phyloP scores from a whole-genome alignment of 208 protist species.

The Acanthamoeba divionensis region DNA sequence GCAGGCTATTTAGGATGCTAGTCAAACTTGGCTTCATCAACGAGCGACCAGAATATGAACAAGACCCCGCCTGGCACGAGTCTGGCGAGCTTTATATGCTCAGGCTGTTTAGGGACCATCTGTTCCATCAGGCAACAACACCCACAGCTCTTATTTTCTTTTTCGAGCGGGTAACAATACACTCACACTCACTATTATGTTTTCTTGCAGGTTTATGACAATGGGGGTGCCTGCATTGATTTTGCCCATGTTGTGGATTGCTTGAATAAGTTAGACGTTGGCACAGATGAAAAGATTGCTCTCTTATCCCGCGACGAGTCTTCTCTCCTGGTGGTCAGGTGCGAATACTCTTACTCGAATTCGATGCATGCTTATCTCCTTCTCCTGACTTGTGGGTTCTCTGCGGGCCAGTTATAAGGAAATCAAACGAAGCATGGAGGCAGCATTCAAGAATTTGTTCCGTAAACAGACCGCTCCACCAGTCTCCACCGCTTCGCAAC shows the following conservation, averaged over 20 bases:
- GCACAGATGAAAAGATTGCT: constrained; percentile 89
- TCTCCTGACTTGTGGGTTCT: too few relatives aligned
- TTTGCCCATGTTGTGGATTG: constrained; percentile 93
- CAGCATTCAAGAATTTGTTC: too few relatives aligned
- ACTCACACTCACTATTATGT: constrained; percentile 3
- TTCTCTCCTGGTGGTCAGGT: constrained; percentile 86
- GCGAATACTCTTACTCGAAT: too few relatives aligned
- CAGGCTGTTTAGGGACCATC: constrained; percentile 93
- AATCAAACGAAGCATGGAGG: too few relatives aligned
- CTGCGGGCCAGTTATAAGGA: too few relatives aligned
- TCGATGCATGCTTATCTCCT: too few relatives aligned
- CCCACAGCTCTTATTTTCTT: neutral
- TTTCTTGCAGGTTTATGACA: constrained; percentile 79
- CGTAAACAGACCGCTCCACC: too few relatives aligned
- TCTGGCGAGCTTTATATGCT: constrained; percentile 75
- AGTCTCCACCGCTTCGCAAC: too few relatives aligned
- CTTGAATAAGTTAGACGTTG: constrained; percentile 95
- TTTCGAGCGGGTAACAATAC: neutral
- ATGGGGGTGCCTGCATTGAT: constrained; percentile 87
- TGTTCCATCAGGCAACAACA: constrained; percentile 90
- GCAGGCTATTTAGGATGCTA: constrained; percentile 91
- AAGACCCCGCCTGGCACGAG: neutral
- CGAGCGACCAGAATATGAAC: constrained; percentile 74
- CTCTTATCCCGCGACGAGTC: constrained; percentile 89
- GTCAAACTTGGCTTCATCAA: constrained; percentile 91